Evolutionary conservation across 2,329 filamentous ascomycete species (phyloP), one percentile per base, ranked within the genome.

Genomic region (Coniochaeta hoffmannii): DNA sequence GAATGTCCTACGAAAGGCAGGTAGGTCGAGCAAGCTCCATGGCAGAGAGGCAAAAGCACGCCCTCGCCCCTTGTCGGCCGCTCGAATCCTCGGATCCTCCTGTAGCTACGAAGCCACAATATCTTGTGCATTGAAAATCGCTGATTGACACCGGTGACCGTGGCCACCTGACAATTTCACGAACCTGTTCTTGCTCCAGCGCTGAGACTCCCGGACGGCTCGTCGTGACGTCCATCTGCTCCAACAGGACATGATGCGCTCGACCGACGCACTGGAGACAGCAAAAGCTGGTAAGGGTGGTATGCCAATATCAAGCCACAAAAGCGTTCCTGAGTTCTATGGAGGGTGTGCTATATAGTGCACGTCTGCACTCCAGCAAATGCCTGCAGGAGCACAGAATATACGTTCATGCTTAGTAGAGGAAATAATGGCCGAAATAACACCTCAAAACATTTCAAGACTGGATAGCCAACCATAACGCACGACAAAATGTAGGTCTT

Each of bases 401-500:
- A 46, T 46, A 46, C 26, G 22, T n/a, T 28, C n/a, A 46, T 46
- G 49, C 49, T 50, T 50, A 50, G 6, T 22, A 17, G 28, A 34
- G 7, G 30, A 50, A 34, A 34, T 50, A 50, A 50, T 34, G 49
- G 49, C 49, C 49, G 49, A 50, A 34, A 50, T 50, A 34, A 11
- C 49, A n/a, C 49, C 49, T 32, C 28, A 28, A 34, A 31, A 34
- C 28, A 50, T 32, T 32, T n/a, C 3, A 12, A 22, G 11, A 28
- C 28, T 14, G 32, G 2, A 14, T 28, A 22, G 11, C 49, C 49
- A 50, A 50, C 31, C 49, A 50, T 7, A 50, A 32, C 28, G 11
- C 49, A n/a, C 11, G 24, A 50, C 24, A n/a, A n/a, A n/a, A n/a
- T n/a, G n/a, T 19, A 30, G 36, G 11, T 22, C 4, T 10, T 32